phyloP scores from a whole-genome alignment of 2,329 filamentous ascomycete genomes.

The Rhexocercosporidium sp. region DNA sequence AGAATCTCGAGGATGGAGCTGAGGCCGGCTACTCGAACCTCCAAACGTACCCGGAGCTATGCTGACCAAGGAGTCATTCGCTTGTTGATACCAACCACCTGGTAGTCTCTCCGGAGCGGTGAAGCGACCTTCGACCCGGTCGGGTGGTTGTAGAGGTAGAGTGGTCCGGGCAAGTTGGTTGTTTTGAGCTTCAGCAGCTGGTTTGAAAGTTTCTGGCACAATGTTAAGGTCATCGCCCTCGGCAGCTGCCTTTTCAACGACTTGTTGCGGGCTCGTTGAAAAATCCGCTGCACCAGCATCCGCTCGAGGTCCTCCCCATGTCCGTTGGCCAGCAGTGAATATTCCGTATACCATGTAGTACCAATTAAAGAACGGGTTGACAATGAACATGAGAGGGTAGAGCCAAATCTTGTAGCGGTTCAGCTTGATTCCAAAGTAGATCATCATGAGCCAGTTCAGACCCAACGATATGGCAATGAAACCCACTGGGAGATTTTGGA shows the following conservation, averaged over 20 bases:
- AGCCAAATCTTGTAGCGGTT: slow-evolving; percentile 92
- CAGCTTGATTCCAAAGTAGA: slow-evolving; percentile 90
- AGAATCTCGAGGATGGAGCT: slow-evolving; percentile 63
- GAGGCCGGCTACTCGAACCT: slow-evolving; percentile 30
- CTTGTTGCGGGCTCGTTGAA: slow-evolving; percentile 78
- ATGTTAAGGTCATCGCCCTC: slow-evolving; percentile 89
- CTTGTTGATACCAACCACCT: slow-evolving; percentile 72
- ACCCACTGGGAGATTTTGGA: slow-evolving; percentile 82
- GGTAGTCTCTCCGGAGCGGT: slow-evolving; percentile 70
- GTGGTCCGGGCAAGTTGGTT: slow-evolving; percentile 52
- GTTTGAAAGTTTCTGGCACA: slow-evolving; percentile 82
- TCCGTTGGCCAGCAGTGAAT: slow-evolving; percentile 73
- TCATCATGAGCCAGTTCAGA: slow-evolving; percentile 93
- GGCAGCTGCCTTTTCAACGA: slow-evolving; percentile 79
- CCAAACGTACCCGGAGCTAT: slow-evolving; percentile 49
- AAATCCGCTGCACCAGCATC: slow-evolving; percentile 83
- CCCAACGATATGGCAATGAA: slow-evolving; percentile 94
- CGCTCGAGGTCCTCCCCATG: slow-evolving; percentile 92
- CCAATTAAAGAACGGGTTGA: slow-evolving; percentile 99
- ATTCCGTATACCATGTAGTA: slow-evolving; percentile 73
- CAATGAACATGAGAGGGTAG: slow-evolving; percentile 92
- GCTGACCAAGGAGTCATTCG: slow-evolving; percentile 70
- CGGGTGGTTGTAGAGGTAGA: slow-evolving; percentile 73
- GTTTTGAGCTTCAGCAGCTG: slow-evolving; percentile 58
- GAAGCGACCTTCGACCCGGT: slow-evolving; percentile 79